Evolutionary conservation across 768 basidiomycete genomes (phyloP).

Genomic region (Naematelia aurantialba): DNA sequence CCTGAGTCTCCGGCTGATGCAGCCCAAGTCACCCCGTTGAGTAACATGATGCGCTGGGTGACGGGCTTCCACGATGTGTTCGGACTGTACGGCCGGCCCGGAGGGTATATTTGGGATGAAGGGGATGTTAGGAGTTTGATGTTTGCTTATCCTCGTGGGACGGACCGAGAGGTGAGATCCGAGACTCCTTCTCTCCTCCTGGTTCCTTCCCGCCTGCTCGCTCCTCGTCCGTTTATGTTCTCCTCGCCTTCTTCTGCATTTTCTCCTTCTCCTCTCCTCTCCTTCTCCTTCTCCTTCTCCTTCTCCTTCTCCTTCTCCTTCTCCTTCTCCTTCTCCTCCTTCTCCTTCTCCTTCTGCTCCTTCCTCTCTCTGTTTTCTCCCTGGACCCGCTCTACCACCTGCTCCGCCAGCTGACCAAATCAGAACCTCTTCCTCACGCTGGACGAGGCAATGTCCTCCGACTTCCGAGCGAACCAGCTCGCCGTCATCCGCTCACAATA

Average conservation of each 20-base stretch:
- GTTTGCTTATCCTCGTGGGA: slow-evolving; percentile 90
- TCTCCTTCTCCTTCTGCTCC: too few species aligned
- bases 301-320: too few species aligned
- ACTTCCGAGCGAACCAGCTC: slow-evolving; percentile 33
- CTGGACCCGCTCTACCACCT: too few species aligned
- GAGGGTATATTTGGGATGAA: slow-evolving; percentile 83
- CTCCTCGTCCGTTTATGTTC: too few species aligned
- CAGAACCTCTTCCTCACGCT: slow-evolving; percentile 84
- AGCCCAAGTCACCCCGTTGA: slow-evolving; percentile 55
- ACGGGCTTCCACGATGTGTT: slow-evolving; percentile 83
- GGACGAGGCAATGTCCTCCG: slow-evolving; percentile 62
- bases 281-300: too few species aligned
- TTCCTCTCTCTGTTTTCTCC: too few species aligned
- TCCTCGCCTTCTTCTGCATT: too few species aligned
- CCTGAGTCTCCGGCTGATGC: slow-evolving; percentile 58
- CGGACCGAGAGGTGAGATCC: slow-evolving; percentile 73
- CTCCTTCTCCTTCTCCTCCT: too few species aligned
- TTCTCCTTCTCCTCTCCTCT: too few species aligned
- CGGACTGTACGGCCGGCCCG: slow-evolving; percentile 81
- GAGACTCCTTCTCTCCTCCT: not conserved
- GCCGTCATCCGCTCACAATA: slow-evolving; percentile 27
- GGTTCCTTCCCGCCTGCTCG: too few species aligned
- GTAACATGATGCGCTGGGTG: slow-evolving; percentile 87
- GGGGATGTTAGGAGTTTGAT: slow-evolving; percentile 75
- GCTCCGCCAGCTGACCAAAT: too few species aligned